Evolutionary conservation across 768 basidiomycete species (phyloP).

Genomic region (Mycena vulgaris): DNA sequence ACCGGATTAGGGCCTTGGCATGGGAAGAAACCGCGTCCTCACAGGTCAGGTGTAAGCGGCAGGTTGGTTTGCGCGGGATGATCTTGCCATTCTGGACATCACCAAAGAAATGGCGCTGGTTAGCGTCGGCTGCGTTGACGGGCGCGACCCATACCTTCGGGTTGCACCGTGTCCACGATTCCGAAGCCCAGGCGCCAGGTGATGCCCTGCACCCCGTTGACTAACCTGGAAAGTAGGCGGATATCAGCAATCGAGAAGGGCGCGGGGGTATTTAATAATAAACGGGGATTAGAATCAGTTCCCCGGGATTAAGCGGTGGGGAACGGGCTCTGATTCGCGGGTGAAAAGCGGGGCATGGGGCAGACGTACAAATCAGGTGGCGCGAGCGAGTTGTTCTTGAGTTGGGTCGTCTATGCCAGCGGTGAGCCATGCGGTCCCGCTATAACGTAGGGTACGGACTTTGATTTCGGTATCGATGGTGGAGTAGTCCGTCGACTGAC

Average conservation of each 20-base stretch:
- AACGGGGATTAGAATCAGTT: conserved; percentile 26
- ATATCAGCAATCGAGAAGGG: conserved; percentile 4
- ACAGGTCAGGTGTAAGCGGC: conserved; percentile 65
- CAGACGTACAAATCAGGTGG: conserved; percentile 72
- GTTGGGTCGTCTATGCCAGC: conserved; percentile 57
- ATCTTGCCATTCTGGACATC: conserved; percentile 70
- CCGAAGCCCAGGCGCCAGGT: conserved; percentile 76
- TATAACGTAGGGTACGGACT: conserved; percentile 42
- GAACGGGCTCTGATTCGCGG: conserved; percentile 6
- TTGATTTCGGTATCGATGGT: conserved; percentile 75
- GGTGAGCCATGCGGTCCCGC: not conserved
- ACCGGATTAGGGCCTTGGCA: conserved; percentile 3
- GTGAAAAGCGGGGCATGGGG: conserved; percentile 6
- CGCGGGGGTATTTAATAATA: not conserved
- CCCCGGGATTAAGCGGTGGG: conserved; percentile 24
- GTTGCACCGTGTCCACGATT: conserved; percentile 61
- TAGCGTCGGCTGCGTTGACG: not conserved
- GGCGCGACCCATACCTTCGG: conserved; percentile 61
- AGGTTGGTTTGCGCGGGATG: conserved; percentile 68
- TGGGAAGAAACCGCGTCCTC: conserved; percentile 43
- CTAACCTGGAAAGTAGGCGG: conserved; percentile 12
- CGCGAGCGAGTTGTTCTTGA: conserved; percentile 69
- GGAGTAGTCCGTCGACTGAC: conserved; percentile 72
- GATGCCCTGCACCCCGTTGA: conserved; percentile 55
- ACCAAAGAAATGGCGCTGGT: conserved; percentile 7